Conservation (phyloP, 495 filamentous ascomycete genomes). For the Trichocladium uniseriatum region DNA sequence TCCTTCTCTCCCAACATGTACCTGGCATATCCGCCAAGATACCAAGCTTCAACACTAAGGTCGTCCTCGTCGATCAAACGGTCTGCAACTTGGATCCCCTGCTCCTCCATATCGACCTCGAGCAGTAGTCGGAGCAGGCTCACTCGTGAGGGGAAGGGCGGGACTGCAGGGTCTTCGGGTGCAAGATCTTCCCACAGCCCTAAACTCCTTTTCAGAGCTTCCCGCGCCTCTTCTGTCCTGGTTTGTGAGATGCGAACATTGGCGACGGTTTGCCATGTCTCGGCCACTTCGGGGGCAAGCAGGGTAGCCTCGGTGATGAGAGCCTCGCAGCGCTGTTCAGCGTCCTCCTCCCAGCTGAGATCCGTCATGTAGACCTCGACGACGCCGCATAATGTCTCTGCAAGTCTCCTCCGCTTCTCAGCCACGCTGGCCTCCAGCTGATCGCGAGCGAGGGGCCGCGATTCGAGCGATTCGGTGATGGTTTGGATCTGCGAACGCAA, state of each 20-base stretch:
- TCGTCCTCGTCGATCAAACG: conserved; percentile 81
- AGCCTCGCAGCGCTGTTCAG: conserved; percentile 72
- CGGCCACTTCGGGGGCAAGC: conserved; percentile 61
- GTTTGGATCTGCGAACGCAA: conserved; percentile 57
- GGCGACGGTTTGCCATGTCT: conserved; percentile 87
- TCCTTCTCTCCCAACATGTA: conserved; percentile 67
- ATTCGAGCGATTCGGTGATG: conserved; percentile 26
- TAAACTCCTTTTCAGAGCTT: conserved; percentile 67
- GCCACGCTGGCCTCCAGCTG: conserved; percentile 38
- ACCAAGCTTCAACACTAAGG: conserved; percentile 89
- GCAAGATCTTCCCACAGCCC: conserved; percentile 68
- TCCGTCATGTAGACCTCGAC: conserved; percentile 98
- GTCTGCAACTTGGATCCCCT: conserved; percentile 78
- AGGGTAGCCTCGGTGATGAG: conserved; percentile 80
- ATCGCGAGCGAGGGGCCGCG: conserved; percentile 29
- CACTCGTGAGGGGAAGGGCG: conserved; percentile 74
- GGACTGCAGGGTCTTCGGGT: conserved; percentile 55
- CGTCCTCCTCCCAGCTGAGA: conserved; percentile 81
- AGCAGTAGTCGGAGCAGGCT: conserved; percentile 77
- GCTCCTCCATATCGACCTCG: conserved; percentile 76
- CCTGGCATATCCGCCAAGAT: conserved; percentile 87
- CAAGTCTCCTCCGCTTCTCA: conserved; percentile 70
- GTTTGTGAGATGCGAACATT: conserved; percentile 85
- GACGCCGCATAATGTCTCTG: conserved; percentile 78
- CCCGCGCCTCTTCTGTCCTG: conserved; percentile 63